These are phyloP conservation scores for Sequoia sempervirens DNA, from an alignment of 75 land plant species.

Conservation along the genomic window DNA sequence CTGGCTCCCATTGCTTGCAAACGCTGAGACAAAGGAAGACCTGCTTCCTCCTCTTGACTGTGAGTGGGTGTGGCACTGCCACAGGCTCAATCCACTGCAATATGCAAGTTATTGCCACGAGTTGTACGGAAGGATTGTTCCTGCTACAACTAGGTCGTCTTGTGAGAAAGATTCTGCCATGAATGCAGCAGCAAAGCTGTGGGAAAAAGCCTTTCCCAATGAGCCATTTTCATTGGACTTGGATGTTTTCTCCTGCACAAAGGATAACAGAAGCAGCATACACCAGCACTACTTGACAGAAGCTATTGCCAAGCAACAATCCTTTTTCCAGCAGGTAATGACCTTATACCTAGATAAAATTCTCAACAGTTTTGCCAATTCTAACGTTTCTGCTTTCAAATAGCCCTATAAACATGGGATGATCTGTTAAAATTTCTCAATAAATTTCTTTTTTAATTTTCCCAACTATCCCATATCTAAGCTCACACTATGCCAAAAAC, in stretches of 20 bases:
- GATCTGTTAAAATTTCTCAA: no score
- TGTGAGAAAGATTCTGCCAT: neutral
- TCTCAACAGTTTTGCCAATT: no score
- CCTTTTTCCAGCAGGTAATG: constrained; percentile 29
- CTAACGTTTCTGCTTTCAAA: no score
- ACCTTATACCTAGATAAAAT: neutral
- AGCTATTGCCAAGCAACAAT: constrained; percentile 13
- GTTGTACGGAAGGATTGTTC: constrained; percentile 14
- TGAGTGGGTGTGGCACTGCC: constrained; percentile 47
- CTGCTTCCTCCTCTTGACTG: constrained; percentile 35
- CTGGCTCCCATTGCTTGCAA: constrained; percentile 24
- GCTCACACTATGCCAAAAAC: no score
- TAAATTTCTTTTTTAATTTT: no score
- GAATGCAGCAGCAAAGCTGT: constrained; percentile 7
- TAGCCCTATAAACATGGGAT: no score
- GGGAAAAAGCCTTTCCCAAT: constrained; percentile 20
- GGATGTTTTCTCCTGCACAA: constrained; percentile 1
- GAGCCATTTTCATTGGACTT: constrained; percentile 19
- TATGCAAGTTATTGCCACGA: constrained; percentile 17
- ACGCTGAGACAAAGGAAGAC: neutral
- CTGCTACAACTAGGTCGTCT: neutral
- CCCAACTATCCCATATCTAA: no score
- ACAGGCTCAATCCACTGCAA: constrained; percentile 35
- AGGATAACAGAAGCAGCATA: neutral
- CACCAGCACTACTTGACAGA: constrained; percentile 14